A percentile compares a stretch with the other conserved stretches of the same genome.
Conservation (phyloP, 106 monocot species). For the Phalaenopsis aphrodite region DNA sequence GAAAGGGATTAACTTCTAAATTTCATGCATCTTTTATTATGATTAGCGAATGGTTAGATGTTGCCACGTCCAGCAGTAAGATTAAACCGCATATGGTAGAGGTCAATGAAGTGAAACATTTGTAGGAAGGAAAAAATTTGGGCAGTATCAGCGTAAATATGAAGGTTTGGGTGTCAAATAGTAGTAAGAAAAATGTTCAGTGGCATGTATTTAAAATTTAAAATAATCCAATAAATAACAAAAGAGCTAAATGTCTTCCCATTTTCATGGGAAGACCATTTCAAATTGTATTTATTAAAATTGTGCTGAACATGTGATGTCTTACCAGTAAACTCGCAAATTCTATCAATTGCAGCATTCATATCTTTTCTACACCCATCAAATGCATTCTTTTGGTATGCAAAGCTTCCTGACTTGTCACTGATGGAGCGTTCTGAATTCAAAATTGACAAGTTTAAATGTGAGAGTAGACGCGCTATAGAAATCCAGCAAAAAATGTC, state of each 20-base stretch:
- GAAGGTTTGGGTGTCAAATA: neutral
- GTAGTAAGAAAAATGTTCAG: neutral
- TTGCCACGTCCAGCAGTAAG: neutral
- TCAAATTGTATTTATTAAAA: neutral
- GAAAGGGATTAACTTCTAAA: neutral
- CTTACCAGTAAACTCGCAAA: conserved; percentile 88
- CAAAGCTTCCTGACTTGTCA: conserved; percentile 48
- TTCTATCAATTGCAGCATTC: conserved; percentile 70
- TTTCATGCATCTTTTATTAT: neutral
- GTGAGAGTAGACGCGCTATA: neutral
- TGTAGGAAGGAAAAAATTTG: neutral
- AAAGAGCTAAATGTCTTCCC: neutral
- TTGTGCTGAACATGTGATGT: neutral
- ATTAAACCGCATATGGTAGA: neutral
- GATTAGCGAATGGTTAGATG: neutral
- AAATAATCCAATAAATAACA: neutral
- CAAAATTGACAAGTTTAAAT: conserved; percentile 2
- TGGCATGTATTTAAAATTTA: neutral
- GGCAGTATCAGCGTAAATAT: neutral
- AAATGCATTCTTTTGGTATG: conserved; percentile 55
- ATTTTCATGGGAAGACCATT: neutral
- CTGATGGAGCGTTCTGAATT: conserved; percentile 48
- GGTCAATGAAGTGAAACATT: neutral
- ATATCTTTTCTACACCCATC: conserved; percentile 93
- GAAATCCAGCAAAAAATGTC: neutral